These are phyloP conservation scores for Trichosanthes truncata DNA, from an alignment of 306 rosid species.

Conservation along the genomic window DNA sequence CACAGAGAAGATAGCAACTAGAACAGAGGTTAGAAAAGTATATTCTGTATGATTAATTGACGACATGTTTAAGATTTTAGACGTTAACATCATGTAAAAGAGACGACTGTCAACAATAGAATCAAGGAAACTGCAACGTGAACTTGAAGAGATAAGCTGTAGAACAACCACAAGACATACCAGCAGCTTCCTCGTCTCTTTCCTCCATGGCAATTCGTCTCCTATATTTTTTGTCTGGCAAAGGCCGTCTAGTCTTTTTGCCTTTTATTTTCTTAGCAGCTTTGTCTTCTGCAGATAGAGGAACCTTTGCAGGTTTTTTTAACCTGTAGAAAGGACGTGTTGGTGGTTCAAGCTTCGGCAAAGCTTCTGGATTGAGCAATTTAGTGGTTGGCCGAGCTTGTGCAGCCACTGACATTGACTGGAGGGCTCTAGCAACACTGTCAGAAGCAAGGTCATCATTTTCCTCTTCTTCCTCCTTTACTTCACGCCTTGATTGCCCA, in stretches of 20 bases:
- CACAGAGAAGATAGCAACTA: not conserved
- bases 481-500: constrained; percentile 36
- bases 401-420: constrained; percentile 65
- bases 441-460: constrained; percentile 36
- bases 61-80: not conserved
- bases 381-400: constrained; percentile 83
- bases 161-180: constrained; percentile 30
- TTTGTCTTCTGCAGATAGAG: constrained; percentile 32
- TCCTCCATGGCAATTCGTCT: constrained; percentile 59
- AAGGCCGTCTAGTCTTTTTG: constrained; percentile 56
- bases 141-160: not conserved
- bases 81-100: not conserved
- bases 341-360: constrained; percentile 85
- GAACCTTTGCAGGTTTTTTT: constrained; percentile 37
- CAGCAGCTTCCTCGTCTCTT: constrained; percentile 27
- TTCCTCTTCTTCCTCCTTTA: constrained; percentile 24
- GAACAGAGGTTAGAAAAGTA: not conserved
- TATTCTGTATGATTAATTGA: not conserved
- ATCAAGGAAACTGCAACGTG: not conserved
- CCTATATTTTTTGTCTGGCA: constrained; percentile 82
- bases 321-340: constrained; percentile 70
- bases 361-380: constrained; percentile 54
- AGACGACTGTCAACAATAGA: not conserved
- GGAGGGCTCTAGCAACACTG: constrained; percentile 64
- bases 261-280: constrained; percentile 23